These are phyloP conservation scores for Sisymbrium altissimum DNA, from an alignment of 345 rosid species.

Conservation along the genomic window DNA sequence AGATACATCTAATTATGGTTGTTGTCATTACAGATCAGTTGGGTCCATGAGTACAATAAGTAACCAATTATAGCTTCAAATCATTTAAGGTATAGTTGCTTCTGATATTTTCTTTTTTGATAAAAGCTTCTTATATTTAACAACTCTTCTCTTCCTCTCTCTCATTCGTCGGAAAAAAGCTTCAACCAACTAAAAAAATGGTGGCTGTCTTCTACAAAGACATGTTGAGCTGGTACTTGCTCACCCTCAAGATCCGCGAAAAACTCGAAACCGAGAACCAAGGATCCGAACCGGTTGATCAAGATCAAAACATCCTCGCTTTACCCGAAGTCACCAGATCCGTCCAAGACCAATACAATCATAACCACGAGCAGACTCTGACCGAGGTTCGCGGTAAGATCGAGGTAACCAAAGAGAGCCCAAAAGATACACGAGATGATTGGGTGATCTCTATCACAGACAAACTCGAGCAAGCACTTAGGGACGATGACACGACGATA, in stretches of 20 bases:
- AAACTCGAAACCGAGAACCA: constrained; percentile 27
- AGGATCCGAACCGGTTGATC: neutral
- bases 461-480: constrained; percentile 61
- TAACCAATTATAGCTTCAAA: constrained; percentile 23
- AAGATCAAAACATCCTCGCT: neutral
- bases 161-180: neutral
- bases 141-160: neutral
- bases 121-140: neutral
- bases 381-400: constrained; percentile 28
- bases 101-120: neutral
- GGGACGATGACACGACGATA: constrained; percentile 53
- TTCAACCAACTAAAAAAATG: constrained; percentile 12
- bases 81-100: constrained; percentile 4
- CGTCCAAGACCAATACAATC: constrained; percentile 23
- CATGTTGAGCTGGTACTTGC: constrained; percentile 38
- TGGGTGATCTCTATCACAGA: constrained; percentile 72
- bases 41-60: constrained; percentile 28
- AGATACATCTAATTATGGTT: constrained; percentile 6
- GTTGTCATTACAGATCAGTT: constrained; percentile 31
- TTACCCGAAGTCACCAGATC: constrained; percentile 13
- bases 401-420: constrained; percentile 28
- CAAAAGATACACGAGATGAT: constrained; percentile 40
- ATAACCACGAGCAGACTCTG: constrained; percentile 27
- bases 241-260: constrained; percentile 35
- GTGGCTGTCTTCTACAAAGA: constrained; percentile 40